These are phyloP conservation scores for Candida coquimbonensis DNA, from an alignment of 805 yeast genomes.

Conservation along the genomic window DNA sequence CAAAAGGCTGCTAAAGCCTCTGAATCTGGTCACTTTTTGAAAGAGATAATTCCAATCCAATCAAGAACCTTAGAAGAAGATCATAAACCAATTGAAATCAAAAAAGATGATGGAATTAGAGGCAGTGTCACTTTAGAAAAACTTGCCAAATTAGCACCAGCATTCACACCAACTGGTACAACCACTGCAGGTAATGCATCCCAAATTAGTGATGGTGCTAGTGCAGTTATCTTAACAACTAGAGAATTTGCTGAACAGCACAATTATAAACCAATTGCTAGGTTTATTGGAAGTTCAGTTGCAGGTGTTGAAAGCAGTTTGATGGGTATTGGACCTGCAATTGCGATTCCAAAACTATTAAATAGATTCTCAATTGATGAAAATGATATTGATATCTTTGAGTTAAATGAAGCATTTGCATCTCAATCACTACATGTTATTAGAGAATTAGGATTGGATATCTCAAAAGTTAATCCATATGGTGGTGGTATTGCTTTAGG, in stretches of 20 bases:
- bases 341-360: conserved; percentile 78
- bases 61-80: conserved; percentile 42
- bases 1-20: conserved; percentile 77
- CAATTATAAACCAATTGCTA: conserved; percentile 63
- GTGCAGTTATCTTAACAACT: conserved; percentile 74
- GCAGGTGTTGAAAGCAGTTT: conserved; percentile 92
- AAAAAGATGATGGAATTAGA: conserved; percentile 78
- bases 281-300: conserved; percentile 63
- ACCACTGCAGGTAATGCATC: conserved; percentile 95
- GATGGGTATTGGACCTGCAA: conserved; percentile 95
- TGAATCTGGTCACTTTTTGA: conserved; percentile 59
- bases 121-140: conserved; percentile 70
- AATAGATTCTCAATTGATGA: conserved; percentile 47
- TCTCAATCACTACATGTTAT: neutral
- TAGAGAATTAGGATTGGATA: neutral
- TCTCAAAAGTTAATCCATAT: neutral
- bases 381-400: conserved; percentile 56
- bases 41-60: conserved; percentile 76
- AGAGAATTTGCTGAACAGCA: conserved; percentile 71
- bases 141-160: conserved; percentile 68
- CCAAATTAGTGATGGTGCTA: conserved; percentile 90
- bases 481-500: conserved; percentile 2
- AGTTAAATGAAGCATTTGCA: conserved; percentile 2
- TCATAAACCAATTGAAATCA: conserved; percentile 42
- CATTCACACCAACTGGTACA: conserved; percentile 65